These are phyloP conservation scores for Talaromyces sp. DNA, from an alignment of 2,329 filamentous ascomycete genomes.

Conservation along the genomic window DNA sequence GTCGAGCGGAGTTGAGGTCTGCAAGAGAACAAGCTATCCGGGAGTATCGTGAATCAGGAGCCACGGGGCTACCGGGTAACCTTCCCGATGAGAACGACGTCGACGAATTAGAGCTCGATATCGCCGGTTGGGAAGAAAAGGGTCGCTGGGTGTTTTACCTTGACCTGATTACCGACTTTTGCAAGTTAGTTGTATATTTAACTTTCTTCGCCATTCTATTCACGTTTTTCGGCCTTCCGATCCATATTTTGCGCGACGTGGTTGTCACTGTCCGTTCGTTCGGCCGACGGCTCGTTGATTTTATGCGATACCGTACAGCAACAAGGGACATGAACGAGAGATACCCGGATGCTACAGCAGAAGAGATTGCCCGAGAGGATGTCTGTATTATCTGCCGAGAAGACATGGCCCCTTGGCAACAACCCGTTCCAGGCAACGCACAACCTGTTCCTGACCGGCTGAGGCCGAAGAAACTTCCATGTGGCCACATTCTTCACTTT, in stretches of 20 bases:
- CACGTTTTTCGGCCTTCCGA: conserved; percentile 89
- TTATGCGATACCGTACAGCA: conserved; percentile 84
- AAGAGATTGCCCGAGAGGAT: conserved; percentile 80
- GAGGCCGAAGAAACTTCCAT: conserved; percentile 91
- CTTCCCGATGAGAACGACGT: conserved; percentile 68
- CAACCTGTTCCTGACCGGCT: conserved; percentile 57
- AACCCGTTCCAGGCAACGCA: conserved; percentile 37
- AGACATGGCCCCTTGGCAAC: conserved; percentile 80
- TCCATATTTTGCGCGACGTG: conserved; percentile 93
- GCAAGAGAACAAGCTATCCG: conserved; percentile 46
- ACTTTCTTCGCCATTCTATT: conserved; percentile 92
- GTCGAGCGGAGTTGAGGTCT: conserved; percentile 62
- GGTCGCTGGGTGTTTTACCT: conserved; percentile 86
- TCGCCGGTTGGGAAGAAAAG: conserved; percentile 94
- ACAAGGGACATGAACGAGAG: conserved; percentile 87
- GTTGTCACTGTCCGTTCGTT: conserved; percentile 93
- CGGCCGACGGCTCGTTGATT: conserved; percentile 79
- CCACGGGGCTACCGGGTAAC: conserved; percentile 33
- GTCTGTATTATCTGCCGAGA: conserved; percentile 98
- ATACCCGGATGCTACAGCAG: conserved; percentile 84
- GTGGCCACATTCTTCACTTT: conserved; percentile 91
- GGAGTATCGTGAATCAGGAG: conserved; percentile 32
- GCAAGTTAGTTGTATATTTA: conserved; percentile 85
- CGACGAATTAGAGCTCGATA: conserved; percentile 90
- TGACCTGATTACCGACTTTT: conserved; percentile 80